Evolutionary conservation across 208 protist genomes (phyloP), one percentile per base, ranked within the genome.

Genomic region (Zelonia costaricensis): DNA sequence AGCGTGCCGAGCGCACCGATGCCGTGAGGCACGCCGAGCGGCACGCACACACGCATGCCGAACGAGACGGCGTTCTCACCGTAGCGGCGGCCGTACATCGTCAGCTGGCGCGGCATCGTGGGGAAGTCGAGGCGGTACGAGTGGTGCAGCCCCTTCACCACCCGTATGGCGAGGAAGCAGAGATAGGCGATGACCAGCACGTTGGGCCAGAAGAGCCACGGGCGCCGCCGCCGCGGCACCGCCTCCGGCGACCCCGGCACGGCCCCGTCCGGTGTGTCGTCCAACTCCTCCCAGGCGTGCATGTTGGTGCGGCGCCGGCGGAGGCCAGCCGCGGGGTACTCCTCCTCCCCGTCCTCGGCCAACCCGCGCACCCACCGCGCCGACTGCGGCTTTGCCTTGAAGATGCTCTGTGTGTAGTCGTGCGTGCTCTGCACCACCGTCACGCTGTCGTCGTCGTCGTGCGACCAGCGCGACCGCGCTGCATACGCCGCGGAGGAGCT

Each of bases 311-410:
- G 64, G 56, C 71, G 53, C 15, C 43, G 28, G 13, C 45, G 48
- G 25, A 59, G 57, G 15, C 46, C 65, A 40, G 22, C 31, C 18
- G 23, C 30, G 23, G 38, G 46, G 16, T 66, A 33, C 25, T 74
- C 48, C 1, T 72, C 62, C 28, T 76, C 69, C 36, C 80, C 77
- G 35, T 84, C 73, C 12, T 71, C 81, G 4, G 69, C 69, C 30
- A 95, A 63, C 2, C 90, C 90, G n/a, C 76, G 76, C 51, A 95
- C 90, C 84, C 84, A 92, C 15, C 55, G 68, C 15, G 86, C 84
- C 9, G 55, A 62, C 2, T 39, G 23, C 15, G 74, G 74, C 35
- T 95, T 95, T 9, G 43, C 47, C 4, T 42, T 54, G 25, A 79
- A 69, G 42, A 83, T 61, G 8, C 52, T 20, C 20, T 66, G 54